Base-by-base conservation (phyloP, 768 basidiomycete species). In the Pleurotus ostreatus region DNA sequence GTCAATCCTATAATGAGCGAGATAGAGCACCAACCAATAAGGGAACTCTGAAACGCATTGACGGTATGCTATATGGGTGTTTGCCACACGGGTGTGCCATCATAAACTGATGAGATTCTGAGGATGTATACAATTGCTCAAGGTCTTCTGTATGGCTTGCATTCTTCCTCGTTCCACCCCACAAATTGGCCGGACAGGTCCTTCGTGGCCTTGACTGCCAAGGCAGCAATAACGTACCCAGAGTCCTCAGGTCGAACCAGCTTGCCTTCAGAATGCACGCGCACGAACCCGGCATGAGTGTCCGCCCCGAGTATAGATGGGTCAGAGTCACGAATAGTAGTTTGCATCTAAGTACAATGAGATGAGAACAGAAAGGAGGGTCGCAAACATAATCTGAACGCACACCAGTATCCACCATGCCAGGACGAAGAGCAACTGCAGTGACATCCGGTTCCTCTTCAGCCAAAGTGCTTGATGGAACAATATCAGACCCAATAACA, bases 371-470 rank as follows among this genome's bases (percentile, higher is more conserved):
- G n/a, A 46, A 57, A 49, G 37, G 23, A 25, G 23, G 23, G 23
- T 25, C 23, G 23, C 23, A 25, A 25, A 25, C 23, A 25, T 25
- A 25, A 25, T 5, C 23, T 25, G 23, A 25, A n/a, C 56, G 15
- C 78, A 92, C 93, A 23, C 70, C 73, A 6, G 93, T 95, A 59
- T 95, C 85, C 23, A 97, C 92, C 70, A 86, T 86, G 12, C 95
- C 95, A 0, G 95, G 95, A 3, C 94, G 82, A 2, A 97, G 62
- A 13, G 94, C 88, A 30, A 95, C 78, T 2, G 85, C 83, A 6
- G 80, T 76, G 38, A 97, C 73, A 34, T 77, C 74, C n/a, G 83
- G 82, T 68, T 97, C 94, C 67, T 97, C 95, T 62, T 81, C 81
- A 15, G 86, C 89, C 16, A 96, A 73, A 0, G 93, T 96, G 69